phyloP scores from a whole-genome alignment of 352 stramenopile genomes.

The Pythium monospermum region DNA sequence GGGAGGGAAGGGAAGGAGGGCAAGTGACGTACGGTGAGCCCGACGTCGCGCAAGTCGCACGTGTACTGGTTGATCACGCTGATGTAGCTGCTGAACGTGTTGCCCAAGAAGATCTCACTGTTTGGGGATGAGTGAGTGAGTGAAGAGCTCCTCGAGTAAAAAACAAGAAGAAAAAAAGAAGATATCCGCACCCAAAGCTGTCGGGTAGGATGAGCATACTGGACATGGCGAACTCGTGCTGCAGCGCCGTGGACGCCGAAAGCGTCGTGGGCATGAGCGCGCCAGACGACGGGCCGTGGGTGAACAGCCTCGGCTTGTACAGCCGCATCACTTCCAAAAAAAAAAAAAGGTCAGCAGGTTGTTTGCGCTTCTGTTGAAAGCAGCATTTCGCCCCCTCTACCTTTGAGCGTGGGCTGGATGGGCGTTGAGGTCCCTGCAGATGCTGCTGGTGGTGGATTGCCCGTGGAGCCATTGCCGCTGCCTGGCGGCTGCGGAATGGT shows the following conservation, averaged over 20 bases:
- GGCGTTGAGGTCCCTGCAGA: slow-evolving; percentile 13
- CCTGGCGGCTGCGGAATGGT: slow-evolving; percentile 18
- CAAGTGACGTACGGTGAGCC: slow-evolving; percentile 36
- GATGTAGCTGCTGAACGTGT: slow-evolving; percentile 92
- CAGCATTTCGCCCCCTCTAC: slow-evolving; percentile 22
- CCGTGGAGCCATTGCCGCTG: slow-evolving; percentile 13
- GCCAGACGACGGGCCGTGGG: slow-evolving; percentile 39
- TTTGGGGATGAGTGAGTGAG: too few relatives aligned
- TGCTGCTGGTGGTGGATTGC: not conserved
- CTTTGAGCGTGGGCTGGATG: slow-evolving; percentile 78
- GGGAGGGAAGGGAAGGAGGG: not conserved
- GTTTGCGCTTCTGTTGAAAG: slow-evolving; percentile 1
- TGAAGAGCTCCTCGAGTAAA: too few relatives aligned
- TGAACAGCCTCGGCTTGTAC: slow-evolving; percentile 87
- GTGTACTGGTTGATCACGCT: slow-evolving; percentile 89
- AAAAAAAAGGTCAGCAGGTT: not conserved
- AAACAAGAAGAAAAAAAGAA: not conserved
- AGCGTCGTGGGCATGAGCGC: slow-evolving; percentile 66
- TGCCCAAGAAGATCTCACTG: slow-evolving; percentile 90
- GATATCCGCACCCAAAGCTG: slow-evolving; percentile 72
- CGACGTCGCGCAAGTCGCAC: slow-evolving; percentile 71
- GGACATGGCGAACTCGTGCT: slow-evolving; percentile 84
- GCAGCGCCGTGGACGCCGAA: slow-evolving; percentile 29
- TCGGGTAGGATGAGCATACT: slow-evolving; percentile 88
- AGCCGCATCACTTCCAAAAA: slow-evolving; percentile 82